Evolutionary conservation across 345 rosid genomes (phyloP).

Genomic region (Murraya koenigii): DNA sequence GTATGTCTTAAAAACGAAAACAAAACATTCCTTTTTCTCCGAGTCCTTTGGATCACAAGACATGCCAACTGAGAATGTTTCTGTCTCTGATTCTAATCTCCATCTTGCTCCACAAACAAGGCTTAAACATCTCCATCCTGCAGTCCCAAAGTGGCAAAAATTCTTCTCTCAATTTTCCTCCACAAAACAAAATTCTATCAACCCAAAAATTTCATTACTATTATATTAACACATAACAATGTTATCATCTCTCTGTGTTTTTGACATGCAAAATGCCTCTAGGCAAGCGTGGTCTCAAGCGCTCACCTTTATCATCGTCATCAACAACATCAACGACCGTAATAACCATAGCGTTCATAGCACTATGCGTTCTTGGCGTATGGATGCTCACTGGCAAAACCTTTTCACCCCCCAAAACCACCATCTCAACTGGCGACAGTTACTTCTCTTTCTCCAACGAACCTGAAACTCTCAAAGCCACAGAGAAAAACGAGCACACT

Average conservation of each 20-base stretch:
- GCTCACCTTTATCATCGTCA: slow-evolving; percentile 32
- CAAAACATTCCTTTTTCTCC: slow-evolving; percentile 29
- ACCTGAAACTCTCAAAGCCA: slow-evolving; percentile 7
- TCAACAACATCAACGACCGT: slow-evolving; percentile 34
- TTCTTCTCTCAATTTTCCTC: slow-evolving; percentile 12
- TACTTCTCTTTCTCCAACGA: neutral
- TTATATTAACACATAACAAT: too few relatives aligned
- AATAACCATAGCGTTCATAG: slow-evolving; percentile 60
- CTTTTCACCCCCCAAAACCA: slow-evolving; percentile 40
- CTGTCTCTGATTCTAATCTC: slow-evolving; percentile 22
- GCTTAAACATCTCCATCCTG: slow-evolving; percentile 31
- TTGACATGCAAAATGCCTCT: slow-evolving; percentile 39
- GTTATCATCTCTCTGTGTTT: neutral
- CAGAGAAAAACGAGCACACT: slow-evolving; percentile 20
- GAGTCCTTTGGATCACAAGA: slow-evolving; percentile 54
- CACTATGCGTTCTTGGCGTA: slow-evolving; percentile 65
- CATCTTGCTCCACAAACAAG: slow-evolving; percentile 37
- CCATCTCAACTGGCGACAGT: slow-evolving; percentile 21
- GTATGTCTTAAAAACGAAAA: too few relatives aligned
- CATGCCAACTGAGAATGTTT: slow-evolving; percentile 45
- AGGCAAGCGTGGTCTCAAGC: slow-evolving; percentile 56
- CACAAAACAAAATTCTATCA: neutral
- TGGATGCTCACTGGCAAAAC: slow-evolving; percentile 78
- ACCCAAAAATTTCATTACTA: neutral
- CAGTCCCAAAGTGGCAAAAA: neutral